Conservation (phyloP, 2,329 filamentous ascomycete genomes). For the Stenocarpella maydis region DNA sequence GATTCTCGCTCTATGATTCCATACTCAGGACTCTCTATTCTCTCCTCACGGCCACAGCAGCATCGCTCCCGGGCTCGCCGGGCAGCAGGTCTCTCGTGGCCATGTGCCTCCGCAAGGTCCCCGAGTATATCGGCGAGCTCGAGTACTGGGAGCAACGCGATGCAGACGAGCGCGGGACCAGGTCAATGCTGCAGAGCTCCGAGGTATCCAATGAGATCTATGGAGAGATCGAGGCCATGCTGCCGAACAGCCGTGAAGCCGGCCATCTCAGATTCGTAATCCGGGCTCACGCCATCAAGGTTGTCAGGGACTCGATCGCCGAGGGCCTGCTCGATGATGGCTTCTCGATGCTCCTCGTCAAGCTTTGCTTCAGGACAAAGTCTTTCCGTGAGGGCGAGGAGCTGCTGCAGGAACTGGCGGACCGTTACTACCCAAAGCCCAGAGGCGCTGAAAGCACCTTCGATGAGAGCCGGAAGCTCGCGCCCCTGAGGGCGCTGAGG, state of each 20-base stretch:
- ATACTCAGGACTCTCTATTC: conserved; percentile 55
- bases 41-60: conserved; percentile 52
- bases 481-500: conserved; percentile 46
- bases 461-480: conserved; percentile 40
- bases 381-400: conserved; percentile 51
- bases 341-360: conserved; percentile 51
- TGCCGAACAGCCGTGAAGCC: conserved; percentile 52
- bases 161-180: conserved; percentile 48
- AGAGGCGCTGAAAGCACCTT: conserved; percentile 44
- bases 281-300: conserved; percentile 55
- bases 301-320: conserved; percentile 51
- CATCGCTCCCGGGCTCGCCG: neutral
- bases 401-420: conserved; percentile 48
- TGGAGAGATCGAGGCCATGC: conserved; percentile 56
- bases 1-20: conserved; percentile 52
- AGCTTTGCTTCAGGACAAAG: conserved; percentile 49
- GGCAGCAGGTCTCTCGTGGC: conserved; percentile 52
- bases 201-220: conserved; percentile 56
- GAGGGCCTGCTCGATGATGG: conserved; percentile 52
- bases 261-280: conserved; percentile 54
- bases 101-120: conserved; percentile 58
- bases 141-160: conserved; percentile 51
- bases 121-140: conserved; percentile 55
- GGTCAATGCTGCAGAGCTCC: conserved; percentile 46
- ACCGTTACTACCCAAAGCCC: conserved; percentile 48